These are phyloP conservation scores for Spergularia bocconei DNA, from an alignment of 148 eudicot species.

Conservation along the genomic window DNA sequence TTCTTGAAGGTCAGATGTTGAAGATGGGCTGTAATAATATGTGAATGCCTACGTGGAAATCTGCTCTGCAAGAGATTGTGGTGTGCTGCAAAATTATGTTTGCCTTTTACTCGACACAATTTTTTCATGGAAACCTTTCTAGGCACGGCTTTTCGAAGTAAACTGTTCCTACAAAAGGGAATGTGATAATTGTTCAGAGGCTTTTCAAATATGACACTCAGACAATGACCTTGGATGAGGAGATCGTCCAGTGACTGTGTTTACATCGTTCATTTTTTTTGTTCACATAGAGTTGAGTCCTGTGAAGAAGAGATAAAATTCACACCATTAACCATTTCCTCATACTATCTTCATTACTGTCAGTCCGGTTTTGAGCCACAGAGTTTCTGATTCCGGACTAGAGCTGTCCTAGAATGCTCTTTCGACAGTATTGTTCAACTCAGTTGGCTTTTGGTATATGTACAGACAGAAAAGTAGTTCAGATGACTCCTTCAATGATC, in stretches of 20 bases:
- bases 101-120: not conserved
- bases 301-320: no score
- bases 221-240: no score
- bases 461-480: not conserved
- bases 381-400: not conserved
- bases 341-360: no score
- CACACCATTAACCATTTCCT: no score
- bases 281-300: not conserved
- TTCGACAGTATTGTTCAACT: not conserved
- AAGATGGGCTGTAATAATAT: not conserved
- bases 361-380: not conserved
- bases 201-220: not conserved
- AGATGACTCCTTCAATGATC: not conserved
- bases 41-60: not conserved
- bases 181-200: not conserved
- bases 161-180: not conserved
- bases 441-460: not conserved
- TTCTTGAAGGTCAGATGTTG: not conserved
- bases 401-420: not conserved
- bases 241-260: not conserved
- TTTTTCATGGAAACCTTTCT: not conserved
- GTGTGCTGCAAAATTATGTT: not conserved
- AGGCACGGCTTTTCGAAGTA: not conserved
- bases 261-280: not conserved
- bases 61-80: not conserved